Evolutionary conservation across 306 rosid species (phyloP), one percentile per base, ranked within the genome.

Genomic region (Rosa lucieae): DNA sequence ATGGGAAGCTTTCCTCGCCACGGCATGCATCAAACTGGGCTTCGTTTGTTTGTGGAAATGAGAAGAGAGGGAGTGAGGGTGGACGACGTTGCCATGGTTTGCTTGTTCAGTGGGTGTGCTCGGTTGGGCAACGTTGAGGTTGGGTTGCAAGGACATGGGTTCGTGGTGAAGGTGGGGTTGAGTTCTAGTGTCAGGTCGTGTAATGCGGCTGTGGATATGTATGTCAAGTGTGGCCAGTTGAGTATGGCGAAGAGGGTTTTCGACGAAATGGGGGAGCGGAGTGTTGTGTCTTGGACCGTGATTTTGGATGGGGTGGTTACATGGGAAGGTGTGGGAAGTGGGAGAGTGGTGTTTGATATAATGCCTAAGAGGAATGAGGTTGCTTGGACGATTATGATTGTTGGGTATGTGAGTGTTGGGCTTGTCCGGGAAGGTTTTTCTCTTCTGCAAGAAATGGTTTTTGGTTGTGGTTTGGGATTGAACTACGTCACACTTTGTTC

Each of bases 291-390:
- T 4, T 93, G 97, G 97, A 89, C 89, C 53, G 92, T 85, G 80
- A 74, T 91, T 75, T 83, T 91, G 89, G 92, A 89, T 20, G 91
- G 94, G n/a, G 82, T 74, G 47, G 87, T 91, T 51, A 89, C 75
- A 77, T 87, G 75, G 80, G 96, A 87, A 82, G 89, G 97, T 63
- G 84, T 91, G 76, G 80, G 70, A 66, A 83, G 77, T 83, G 96
- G 90, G 81, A 87, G 91, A 49, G 58, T 23, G 68, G 84, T 89
- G 90, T 89, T 90, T 72, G 89, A 91, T 71, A 77, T 8, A 73
- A 93, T 91, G 97, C 89, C 87, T 2, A 92, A 89, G 82, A 90
- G 82, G 76, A 93, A 93, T 75, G 97, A 83, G 79, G 88, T 91
- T 75, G 90, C 94, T 72, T 88, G 97, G 97, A 93, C 97, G 53